phyloP scores from a whole-genome alignment of 495 filamentous ascomycete genomes.

The Neurospora sublineolata region DNA sequence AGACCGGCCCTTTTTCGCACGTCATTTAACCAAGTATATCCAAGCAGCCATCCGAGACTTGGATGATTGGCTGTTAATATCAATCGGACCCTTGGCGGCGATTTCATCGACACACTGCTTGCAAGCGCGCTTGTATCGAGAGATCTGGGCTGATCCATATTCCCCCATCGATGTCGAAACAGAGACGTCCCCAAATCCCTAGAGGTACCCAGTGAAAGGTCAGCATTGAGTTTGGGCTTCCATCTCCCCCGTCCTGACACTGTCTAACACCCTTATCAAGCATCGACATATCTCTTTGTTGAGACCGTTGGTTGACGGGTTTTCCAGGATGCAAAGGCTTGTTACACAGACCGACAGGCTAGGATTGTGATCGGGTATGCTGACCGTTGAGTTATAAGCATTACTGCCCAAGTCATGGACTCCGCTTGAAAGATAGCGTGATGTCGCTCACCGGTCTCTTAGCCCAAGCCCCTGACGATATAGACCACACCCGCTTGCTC shows the following conservation, averaged over 20 bases:
- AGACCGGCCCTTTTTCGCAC: neutral
- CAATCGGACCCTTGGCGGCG: constrained; percentile 1
- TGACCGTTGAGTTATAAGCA: neutral
- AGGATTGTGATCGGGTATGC: neutral
- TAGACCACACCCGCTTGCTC: neutral
- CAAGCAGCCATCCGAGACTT: neutral
- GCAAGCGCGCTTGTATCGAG: neutral
- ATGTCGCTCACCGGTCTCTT: neutral
- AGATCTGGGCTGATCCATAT: neutral
- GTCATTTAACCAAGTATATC: neutral
- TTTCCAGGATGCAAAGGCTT: neutral
- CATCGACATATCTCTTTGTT: neutral
- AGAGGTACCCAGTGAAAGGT: neutral
- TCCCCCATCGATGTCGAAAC: neutral
- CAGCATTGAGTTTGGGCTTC: neutral
- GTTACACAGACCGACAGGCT: neutral
- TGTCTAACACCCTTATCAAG: neutral
- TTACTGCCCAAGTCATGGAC: neutral
- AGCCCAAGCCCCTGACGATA: neutral
- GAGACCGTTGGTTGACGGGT: neutral
- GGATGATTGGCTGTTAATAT: neutral
- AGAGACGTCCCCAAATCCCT: neutral
- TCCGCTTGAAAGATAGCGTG: neutral
- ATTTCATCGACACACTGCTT: constrained; percentile 9
- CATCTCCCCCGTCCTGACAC: neutral